Evolutionary conservation across 345 rosid genomes (phyloP), one percentile per base, ranked within the genome.

Genomic region (Dovyalis caffra): DNA sequence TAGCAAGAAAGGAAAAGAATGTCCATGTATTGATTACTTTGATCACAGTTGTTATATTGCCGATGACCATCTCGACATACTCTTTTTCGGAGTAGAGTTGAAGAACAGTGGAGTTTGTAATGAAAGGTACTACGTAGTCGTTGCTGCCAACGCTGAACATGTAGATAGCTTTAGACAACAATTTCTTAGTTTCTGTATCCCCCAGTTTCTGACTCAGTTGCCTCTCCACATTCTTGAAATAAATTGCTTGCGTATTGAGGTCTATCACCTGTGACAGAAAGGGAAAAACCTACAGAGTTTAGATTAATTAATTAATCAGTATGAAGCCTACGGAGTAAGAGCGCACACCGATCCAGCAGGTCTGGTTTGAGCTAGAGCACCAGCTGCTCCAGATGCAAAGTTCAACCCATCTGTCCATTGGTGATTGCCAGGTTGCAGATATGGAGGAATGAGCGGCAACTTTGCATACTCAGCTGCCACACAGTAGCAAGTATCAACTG

Each of bases 351-450:
- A 64, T 73, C 87, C 91, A 25, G 29, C 16, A 68, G 45, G 12
- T 31, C 20, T 79, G 65, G 88, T 85, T 77, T 72, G 79, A 29
- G 64, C 74, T 31, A 90, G 76, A 75, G 84, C 86, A 20, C 89
- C 89, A 45, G 87, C 94, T 28, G 86, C 89, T 0, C 60, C 88
- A 0, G 94, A 85, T 32, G 87, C 90, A 33, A 87, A 87, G 70
- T 79, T 89, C 3, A 78, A 81, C 32, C 90, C 92, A 28, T 77
- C 71, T 74, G 70, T 74, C 33, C 65, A 76, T 15, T 76, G 66
- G 56, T 78, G 70, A 3, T 64, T 64, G 8, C 79, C 62, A 35
- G 82, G 88, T 58, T 83, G 83, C 57, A 87, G 78, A 78, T 85
- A 86, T 31, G 89, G 81, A 34, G 81, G 87, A 49, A 80, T 77